Conservation (phyloP, 371 early-diverging fungal species). For the Capniomyces stellatus region DNA sequence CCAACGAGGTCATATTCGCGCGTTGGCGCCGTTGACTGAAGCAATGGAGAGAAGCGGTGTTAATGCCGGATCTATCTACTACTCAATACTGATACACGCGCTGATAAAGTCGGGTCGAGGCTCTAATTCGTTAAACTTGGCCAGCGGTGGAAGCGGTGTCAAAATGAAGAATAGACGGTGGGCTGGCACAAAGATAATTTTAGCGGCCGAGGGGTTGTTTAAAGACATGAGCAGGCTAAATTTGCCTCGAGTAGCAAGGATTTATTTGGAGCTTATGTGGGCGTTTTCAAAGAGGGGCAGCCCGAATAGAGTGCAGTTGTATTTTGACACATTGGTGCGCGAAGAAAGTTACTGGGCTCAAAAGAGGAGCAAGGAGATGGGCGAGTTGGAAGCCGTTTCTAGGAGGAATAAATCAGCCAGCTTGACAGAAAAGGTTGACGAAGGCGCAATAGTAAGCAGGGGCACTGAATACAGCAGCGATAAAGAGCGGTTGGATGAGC, state of each 20-base stretch:
- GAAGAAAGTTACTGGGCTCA: neutral
- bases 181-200: neutral
- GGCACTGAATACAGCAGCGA: neutral
- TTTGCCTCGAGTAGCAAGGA: neutral
- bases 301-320: neutral
- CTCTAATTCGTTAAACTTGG: neutral
- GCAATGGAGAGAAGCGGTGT: neutral
- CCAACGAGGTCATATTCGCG: neutral
- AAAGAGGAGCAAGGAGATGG: neutral
- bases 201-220: neutral
- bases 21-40: neutral
- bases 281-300: neutral
- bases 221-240: neutral
- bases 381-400: neutral
- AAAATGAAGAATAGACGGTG: neutral
- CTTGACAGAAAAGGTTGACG: neutral
- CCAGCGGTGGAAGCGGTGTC: neutral
- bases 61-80: neutral
- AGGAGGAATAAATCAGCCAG: neutral
- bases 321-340: neutral
- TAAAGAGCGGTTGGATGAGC: neutral
- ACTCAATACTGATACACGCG: conserved; percentile 1
- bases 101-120: neutral
- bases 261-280: conserved; percentile 2
- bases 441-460: neutral